These are phyloP conservation scores for Eutrema japonicum DNA, from an alignment of 345 rosid genomes.

Conservation along the genomic window DNA sequence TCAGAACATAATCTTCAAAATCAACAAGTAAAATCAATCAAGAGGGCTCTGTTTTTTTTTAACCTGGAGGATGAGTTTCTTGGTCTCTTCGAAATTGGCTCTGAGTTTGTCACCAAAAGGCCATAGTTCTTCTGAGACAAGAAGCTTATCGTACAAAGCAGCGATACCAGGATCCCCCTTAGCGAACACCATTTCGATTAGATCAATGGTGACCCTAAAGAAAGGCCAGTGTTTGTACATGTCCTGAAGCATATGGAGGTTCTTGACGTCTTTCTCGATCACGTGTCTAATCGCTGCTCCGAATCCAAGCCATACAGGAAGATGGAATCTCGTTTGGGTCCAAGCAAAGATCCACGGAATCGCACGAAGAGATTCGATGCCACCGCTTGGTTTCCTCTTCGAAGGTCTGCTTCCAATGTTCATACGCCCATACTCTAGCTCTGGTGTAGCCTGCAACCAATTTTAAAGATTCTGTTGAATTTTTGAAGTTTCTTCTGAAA, in stretches of 20 bases:
- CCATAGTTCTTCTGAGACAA: slow-evolving; percentile 83
- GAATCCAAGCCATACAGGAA: slow-evolving; percentile 98
- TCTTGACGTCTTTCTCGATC: slow-evolving; percentile 64
- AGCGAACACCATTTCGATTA: slow-evolving; percentile 98
- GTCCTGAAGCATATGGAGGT: slow-evolving; percentile 80
- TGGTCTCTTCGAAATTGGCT: slow-evolving; percentile 76
- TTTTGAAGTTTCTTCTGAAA: slow-evolving; percentile 10
- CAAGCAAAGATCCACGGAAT: slow-evolving; percentile 99
- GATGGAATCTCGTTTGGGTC: slow-evolving; percentile 99
- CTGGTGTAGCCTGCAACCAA: slow-evolving; percentile 85
- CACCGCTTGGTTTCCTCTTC: slow-evolving; percentile 93
- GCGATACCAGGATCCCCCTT: slow-evolving; percentile 97
- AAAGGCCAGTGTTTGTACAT: slow-evolving; percentile 98
- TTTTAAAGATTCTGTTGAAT: background rate
- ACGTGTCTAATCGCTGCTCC: slow-evolving; percentile 82
- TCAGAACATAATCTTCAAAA: background rate
- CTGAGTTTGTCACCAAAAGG: slow-evolving; percentile 76
- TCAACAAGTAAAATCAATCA: background rate
- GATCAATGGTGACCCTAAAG: slow-evolving; percentile 94
- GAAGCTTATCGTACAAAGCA: slow-evolving; percentile 82
- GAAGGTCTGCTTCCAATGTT: slow-evolving; percentile 99
- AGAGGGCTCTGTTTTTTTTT: slow-evolving; percentile 8
- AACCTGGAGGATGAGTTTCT: slow-evolving; percentile 88
- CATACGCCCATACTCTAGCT: slow-evolving; percentile 95
- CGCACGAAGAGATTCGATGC: slow-evolving; percentile 98